Evolutionary conservation across 2,329 filamentous ascomycete species (phyloP).

Genomic region (Pseudocercospora musae): DNA sequence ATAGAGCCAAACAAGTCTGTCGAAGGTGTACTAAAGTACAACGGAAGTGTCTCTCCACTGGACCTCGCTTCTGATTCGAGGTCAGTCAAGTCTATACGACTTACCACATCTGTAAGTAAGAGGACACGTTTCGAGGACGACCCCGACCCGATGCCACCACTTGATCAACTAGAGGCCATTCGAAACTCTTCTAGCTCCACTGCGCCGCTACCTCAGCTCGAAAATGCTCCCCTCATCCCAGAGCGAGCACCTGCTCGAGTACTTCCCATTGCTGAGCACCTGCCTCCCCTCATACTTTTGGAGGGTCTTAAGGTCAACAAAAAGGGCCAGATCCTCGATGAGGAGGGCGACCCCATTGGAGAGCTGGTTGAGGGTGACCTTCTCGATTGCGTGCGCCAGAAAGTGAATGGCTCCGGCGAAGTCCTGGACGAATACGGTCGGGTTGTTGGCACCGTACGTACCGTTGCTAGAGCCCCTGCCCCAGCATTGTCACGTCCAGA

Average conservation of each 20-base stretch:
- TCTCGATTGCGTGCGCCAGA: conserved; percentile 45
- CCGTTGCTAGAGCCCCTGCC: background rate
- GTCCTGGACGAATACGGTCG: conserved; percentile 48
- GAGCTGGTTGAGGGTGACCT: conserved; percentile 47
- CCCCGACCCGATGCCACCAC: conserved; percentile 16
- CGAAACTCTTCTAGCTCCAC: background rate
- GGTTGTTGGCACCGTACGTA: conserved; percentile 39
- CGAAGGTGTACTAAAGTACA: conserved; percentile 14
- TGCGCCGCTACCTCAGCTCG: background rate
- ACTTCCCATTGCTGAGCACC: background rate
- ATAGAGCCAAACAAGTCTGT: conserved; percentile 5
- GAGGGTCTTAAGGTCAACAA: conserved; percentile 55
- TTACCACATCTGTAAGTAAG: conserved; percentile 9
- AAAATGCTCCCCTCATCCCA: background rate
- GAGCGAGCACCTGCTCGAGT: background rate
- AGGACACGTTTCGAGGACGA: conserved; percentile 17
- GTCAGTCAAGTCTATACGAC: conserved; percentile 14
- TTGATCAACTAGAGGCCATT: conserved; percentile 13
- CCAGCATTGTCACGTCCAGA: background rate
- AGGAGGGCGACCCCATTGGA: conserved; percentile 48
- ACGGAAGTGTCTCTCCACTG: conserved; percentile 13
- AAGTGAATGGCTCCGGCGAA: conserved; percentile 46
- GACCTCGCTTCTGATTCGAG: conserved; percentile 13
- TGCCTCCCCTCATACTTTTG: conserved; percentile 41
- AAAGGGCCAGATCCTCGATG: conserved; percentile 49